A percentile compares a stretch with the other conserved stretches of the same genome.
Conservation (phyloP, 257 asterid genomes). For the Solanum paucissectum region DNA sequence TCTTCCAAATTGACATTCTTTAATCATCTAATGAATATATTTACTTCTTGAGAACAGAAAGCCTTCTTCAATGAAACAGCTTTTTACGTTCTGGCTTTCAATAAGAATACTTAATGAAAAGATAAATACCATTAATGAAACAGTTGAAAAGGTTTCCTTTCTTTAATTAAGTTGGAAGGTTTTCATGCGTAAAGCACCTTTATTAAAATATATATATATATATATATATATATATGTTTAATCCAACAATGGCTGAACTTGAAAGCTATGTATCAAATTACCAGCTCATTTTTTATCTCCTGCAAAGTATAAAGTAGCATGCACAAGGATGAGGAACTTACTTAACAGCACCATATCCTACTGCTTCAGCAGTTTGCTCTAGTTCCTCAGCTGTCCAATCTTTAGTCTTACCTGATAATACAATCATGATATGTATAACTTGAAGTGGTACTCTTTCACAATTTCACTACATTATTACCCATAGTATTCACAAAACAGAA, state of each 20-base stretch:
- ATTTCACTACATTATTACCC: neutral
- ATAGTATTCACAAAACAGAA: neutral
- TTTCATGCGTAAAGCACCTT: neutral
- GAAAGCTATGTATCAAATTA: neutral
- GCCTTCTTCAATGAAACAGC: neutral
- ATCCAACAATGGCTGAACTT: neutral
- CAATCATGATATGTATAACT: neutral
- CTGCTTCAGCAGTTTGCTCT: conserved; percentile 85
- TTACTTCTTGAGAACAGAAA: neutral
- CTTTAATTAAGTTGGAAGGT: neutral
- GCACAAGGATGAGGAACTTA: conserved; percentile 19
- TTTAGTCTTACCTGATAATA: conserved; percentile 53
- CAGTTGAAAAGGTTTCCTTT: neutral
- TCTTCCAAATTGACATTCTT: neutral
- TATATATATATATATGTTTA: too few species aligned
- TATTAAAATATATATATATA: neutral
- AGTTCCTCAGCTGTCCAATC: conserved; percentile 89
- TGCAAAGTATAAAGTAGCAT: neutral
- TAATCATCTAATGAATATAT: neutral
- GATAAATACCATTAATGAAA: neutral
- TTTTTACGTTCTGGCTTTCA: neutral
- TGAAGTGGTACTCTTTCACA: neutral
- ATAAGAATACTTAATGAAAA: neutral
- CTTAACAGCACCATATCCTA: conserved; percentile 98
- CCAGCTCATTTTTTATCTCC: neutral